Percentiles rank a stretch among this genome's conserved stretches.
Evolutionary conservation across 345 rosid genomes (phyloP).

Genomic region (Raphanus sativus): DNA sequence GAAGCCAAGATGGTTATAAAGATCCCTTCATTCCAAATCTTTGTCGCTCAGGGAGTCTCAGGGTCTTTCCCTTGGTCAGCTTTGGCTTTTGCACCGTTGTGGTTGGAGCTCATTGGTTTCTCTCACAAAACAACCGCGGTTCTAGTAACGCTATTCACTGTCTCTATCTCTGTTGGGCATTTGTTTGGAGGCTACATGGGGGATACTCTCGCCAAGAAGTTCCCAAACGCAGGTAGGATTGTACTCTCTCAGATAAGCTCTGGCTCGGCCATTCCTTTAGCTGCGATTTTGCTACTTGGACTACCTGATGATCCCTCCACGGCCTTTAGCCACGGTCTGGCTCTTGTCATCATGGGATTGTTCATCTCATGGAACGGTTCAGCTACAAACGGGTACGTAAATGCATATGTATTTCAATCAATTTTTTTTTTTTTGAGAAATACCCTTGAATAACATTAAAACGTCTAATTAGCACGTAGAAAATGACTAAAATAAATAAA

Average conservation of each 20-base stretch:
- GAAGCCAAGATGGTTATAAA: slow-evolving; percentile 57
- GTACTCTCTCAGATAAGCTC: slow-evolving; percentile 59
- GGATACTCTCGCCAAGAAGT: slow-evolving; percentile 47
- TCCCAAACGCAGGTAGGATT: slow-evolving; percentile 61
- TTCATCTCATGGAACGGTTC: slow-evolving; percentile 61
- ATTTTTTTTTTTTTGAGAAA: not conserved
- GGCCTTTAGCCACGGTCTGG: slow-evolving; percentile 52
- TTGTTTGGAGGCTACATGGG: slow-evolving; percentile 69
- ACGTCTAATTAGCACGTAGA: not conserved
- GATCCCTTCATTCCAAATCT: slow-evolving; percentile 62
- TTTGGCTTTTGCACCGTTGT: slow-evolving; percentile 61
- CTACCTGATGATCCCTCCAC: slow-evolving; percentile 64
- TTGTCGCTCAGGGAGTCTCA: slow-evolving; percentile 69
- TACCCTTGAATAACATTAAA: not conserved
- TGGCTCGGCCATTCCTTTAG: slow-evolving; percentile 61
- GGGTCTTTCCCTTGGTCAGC: slow-evolving; percentile 69
- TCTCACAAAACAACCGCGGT: slow-evolving; percentile 57
- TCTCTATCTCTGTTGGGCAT: slow-evolving; percentile 46
- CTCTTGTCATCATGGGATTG: slow-evolving; percentile 57
- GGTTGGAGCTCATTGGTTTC: slow-evolving; percentile 70
- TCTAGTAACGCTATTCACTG: slow-evolving; percentile 42
- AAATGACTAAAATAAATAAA: not conserved
- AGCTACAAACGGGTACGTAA: slow-evolving; percentile 58
- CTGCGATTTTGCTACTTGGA: slow-evolving; percentile 54
- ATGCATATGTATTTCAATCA: not conserved